Conservation (phyloP, 805 yeast species). For the Ogataea methylovora region DNA sequence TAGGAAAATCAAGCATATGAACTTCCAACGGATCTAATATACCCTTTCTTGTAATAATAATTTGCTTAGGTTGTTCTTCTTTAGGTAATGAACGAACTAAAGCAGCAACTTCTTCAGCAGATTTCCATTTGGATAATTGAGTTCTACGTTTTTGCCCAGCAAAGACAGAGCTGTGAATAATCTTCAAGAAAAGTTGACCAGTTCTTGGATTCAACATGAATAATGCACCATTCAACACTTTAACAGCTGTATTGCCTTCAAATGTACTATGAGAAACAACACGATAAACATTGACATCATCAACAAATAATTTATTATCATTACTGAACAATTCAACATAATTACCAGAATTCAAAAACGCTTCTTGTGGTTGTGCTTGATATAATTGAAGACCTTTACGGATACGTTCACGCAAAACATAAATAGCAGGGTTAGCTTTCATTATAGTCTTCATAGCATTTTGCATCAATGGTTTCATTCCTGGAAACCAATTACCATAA, state of each 20-base stretch:
- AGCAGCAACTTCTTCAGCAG: slow-evolving; percentile 96
- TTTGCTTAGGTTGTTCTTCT: slow-evolving; percentile 92
- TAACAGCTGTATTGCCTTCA: slow-evolving; percentile 89
- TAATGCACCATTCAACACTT: slow-evolving; percentile 89
- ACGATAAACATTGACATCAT: slow-evolving; percentile 90
- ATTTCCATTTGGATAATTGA: slow-evolving; percentile 94
- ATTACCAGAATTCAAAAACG: slow-evolving; percentile 80
- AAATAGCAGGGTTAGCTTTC: slow-evolving; percentile 91
- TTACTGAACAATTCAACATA: slow-evolving; percentile 84
- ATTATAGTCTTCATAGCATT: slow-evolving; percentile 89
- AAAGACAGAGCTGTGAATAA: slow-evolving; percentile 93
- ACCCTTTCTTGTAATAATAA: slow-evolving; percentile 85
- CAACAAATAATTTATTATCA: slow-evolving; percentile 80
- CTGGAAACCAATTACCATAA: slow-evolving; percentile 97
- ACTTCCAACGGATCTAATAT: slow-evolving; percentile 93
- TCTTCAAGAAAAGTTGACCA: slow-evolving; percentile 83
- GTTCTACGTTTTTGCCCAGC: slow-evolving; percentile 93
- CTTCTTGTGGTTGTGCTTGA: slow-evolving; percentile 90
- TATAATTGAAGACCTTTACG: slow-evolving; percentile 90
- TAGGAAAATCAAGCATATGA: slow-evolving; percentile 95
- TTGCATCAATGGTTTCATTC: slow-evolving; percentile 81
- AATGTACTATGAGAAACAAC: slow-evolving; percentile 86
- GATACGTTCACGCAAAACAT: slow-evolving; percentile 86
- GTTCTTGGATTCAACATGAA: slow-evolving; percentile 85
- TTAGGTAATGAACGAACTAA: slow-evolving; percentile 79